phyloP scores from a whole-genome alignment of 371 early-diverging fungal genomes.

The Parasitella parasitica region DNA sequence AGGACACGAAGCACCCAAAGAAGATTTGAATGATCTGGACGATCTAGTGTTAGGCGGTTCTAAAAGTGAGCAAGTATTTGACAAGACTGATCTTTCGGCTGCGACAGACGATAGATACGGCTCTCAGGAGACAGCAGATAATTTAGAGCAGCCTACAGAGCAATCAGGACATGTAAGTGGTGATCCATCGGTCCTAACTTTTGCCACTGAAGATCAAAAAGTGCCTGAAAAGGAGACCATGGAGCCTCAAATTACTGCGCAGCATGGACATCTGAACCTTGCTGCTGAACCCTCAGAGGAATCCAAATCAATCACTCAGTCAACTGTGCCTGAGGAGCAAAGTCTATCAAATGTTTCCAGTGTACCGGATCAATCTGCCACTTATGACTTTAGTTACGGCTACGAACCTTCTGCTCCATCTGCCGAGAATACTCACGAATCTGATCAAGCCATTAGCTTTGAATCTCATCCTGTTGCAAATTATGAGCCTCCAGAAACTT shows the following conservation, averaged over 20 bases:
- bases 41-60: slow-evolving; percentile 17
- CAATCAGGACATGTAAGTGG: neutral
- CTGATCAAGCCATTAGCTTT: neutral
- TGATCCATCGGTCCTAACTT: neutral
- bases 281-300: neutral
- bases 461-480: neutral
- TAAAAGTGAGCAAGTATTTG: neutral
- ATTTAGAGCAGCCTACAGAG: neutral
- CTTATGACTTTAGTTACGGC: neutral
- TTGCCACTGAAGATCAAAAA: neutral
- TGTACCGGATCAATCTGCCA: neutral
- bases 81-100: neutral
- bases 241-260: neutral
- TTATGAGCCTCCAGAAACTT: neutral
- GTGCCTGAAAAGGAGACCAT: neutral
- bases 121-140: neutral
- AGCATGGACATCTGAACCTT: neutral
- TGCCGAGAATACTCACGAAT: neutral
- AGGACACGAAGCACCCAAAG: neutral
- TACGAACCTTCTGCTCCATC: neutral
- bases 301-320: neutral
- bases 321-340: neutral
- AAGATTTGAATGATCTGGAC: slow-evolving; percentile 21
- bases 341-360: neutral
- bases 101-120: neutral